These are phyloP conservation scores for Sicyos baderoa DNA, from an alignment of 306 rosid genomes.

Conservation along the genomic window DNA sequence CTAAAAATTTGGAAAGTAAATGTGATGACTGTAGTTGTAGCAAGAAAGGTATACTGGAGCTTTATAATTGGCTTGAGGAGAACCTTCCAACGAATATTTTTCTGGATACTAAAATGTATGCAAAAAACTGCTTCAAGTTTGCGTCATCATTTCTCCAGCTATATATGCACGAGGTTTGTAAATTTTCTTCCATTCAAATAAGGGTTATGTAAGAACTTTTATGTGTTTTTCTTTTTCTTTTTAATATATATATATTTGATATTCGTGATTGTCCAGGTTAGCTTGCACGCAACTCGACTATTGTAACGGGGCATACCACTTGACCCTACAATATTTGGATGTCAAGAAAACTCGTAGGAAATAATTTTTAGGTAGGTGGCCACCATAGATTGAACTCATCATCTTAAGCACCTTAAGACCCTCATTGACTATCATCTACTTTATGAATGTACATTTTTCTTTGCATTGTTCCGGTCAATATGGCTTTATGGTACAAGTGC, in stretches of 20 bases:
- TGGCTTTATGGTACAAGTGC: background rate
- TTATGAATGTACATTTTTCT: background rate
- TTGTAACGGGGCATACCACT: too few relatives aligned
- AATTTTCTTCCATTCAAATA: background rate
- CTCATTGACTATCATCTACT: slow-evolving; percentile 1
- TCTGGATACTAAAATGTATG: slow-evolving; percentile 35
- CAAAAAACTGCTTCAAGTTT: slow-evolving; percentile 47
- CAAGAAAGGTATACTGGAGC: slow-evolving; percentile 50
- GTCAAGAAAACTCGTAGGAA: too few relatives aligned
- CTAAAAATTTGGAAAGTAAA: slow-evolving; percentile 16
- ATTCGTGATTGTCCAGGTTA: too few relatives aligned
- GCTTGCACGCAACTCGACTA: too few relatives aligned
- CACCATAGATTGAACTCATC: too few relatives aligned
- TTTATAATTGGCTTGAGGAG: slow-evolving; percentile 61
- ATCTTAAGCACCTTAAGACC: too few relatives aligned
- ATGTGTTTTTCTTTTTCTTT: too few relatives aligned
- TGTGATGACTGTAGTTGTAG: slow-evolving; percentile 33
- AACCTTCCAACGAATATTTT: slow-evolving; percentile 46
- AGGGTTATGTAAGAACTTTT: background rate
- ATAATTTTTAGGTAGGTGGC: too few relatives aligned
- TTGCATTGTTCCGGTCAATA: background rate
- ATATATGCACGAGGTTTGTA: slow-evolving; percentile 65
- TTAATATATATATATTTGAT: too few relatives aligned
- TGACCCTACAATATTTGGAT: too few relatives aligned
- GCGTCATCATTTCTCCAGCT: slow-evolving; percentile 67